Evolutionary conservation across 495 filamentous ascomycete genomes (phyloP).

Genomic region (Podospora bellae-mahoneyi): DNA sequence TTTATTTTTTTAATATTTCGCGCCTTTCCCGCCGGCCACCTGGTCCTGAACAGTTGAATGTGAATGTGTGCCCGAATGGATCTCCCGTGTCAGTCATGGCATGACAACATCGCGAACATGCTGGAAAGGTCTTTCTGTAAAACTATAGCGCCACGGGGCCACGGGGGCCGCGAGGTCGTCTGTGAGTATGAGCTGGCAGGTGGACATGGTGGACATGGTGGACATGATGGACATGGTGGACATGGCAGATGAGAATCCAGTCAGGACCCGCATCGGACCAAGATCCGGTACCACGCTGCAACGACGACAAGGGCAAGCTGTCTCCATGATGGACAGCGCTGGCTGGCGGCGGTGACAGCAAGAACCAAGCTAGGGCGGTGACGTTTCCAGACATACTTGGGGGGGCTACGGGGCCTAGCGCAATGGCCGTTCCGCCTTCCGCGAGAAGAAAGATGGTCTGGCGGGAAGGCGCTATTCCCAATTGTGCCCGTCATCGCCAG

Average conservation of each 20-base stretch:
- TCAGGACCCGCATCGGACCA: not conserved
- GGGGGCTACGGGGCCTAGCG: slow-evolving; percentile 8
- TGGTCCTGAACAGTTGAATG: no score
- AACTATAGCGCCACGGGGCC: not conserved
- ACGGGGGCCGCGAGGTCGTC: not conserved
- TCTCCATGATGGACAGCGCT: not conserved
- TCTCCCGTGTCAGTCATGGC: not conserved
- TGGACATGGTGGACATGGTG: not conserved
- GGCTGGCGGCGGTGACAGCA: slow-evolving; percentile 15
- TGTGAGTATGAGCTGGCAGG: not conserved
- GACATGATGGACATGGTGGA: not conserved
- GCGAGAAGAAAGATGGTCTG: slow-evolving; percentile 27
- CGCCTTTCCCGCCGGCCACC: not conserved
- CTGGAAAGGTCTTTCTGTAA: not conserved
- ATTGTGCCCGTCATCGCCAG: slow-evolving; percentile 10
- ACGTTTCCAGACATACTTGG: slow-evolving; percentile 17
- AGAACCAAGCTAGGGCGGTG: slow-evolving; percentile 12
- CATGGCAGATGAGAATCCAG: not conserved
- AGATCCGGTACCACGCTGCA: slow-evolving; percentile 3
- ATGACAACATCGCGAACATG: not conserved
- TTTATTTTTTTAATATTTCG: not conserved
- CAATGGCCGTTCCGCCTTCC: slow-evolving; percentile 27
- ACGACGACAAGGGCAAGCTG: not conserved
- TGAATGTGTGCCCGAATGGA: not conserved
- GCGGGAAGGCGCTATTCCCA: slow-evolving; percentile 26